Base-by-base conservation (phyloP, 345 rosid genomes). In the Chamaenerion angustifolium region DNA sequence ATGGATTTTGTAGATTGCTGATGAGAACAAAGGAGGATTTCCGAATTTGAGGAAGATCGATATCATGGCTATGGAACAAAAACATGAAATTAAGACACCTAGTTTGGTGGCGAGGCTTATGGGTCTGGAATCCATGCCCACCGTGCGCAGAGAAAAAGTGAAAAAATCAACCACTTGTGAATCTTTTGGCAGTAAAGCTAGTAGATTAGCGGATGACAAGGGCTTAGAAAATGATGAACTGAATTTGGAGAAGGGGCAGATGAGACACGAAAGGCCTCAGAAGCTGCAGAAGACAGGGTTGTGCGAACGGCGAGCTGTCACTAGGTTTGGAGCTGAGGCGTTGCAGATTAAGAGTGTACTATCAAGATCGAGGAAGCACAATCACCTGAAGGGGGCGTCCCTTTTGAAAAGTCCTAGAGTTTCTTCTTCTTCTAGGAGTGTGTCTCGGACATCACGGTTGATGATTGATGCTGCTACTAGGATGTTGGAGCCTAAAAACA, bases 51-150 rank as follows among this genome's bases (percentile, higher is more conserved):
- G 48, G 25, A 11, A 43, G 15, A 56, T 46, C 41, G 52, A 59
- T 35, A 37, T 46, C 63, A 56, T 52, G 12, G 69, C 59, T 45
- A 47, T 27, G 43, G 71, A 67, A 52, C 64, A 56, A 42, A 81
- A 74, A 74, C 79, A 68, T 50, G 96, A 80, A 51, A 51, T 51
- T 25, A 46, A 63, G 60, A 40, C 83, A 56, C 95, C 95, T 1
- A 61, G 93, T 62, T 68, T 92, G 69, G 95, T 92, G 54, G 98
- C 95, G 41, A 81, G 85, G 79, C 74, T 92, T 23, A 92, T 92
- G 98, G 98, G 98, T 8, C 93, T 92, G 55, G 98, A 90, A 25
- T 79, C 94, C 37, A 61, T 86, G 66, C 98, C 98, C 0, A 61
- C 83, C 25, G 68, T 45, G 19, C 64, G 58, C 9, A 64, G 68